These are phyloP conservation scores for Anisodus acutangulus DNA, from an alignment of 257 asterid species.

Conservation along the genomic window DNA sequence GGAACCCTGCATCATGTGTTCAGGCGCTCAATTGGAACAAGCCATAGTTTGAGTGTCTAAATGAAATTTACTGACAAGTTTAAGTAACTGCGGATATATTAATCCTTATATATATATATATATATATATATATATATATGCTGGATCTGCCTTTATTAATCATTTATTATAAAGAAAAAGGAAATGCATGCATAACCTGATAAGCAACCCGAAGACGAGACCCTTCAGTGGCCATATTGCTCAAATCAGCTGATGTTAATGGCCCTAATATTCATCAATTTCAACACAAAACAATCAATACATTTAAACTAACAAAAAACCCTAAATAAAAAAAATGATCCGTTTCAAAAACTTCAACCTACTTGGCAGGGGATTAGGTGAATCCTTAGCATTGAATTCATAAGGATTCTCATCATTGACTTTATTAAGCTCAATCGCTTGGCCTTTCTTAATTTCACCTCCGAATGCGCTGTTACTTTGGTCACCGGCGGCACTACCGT, in stretches of 20 bases:
- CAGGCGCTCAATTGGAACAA: no score
- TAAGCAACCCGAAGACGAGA: slow-evolving; percentile 95
- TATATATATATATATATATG: no score
- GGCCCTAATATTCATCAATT: slow-evolving; percentile 63
- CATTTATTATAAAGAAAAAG: not conserved
- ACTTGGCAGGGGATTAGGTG: slow-evolving; percentile 76
- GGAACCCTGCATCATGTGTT: no score
- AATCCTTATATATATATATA: no score
- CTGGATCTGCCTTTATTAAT: no score
- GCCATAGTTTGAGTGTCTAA: no score
- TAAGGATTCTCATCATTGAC: slow-evolving; percentile 54
- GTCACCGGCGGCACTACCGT: not conserved
- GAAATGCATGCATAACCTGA: slow-evolving; percentile 60
- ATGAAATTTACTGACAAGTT: no score
- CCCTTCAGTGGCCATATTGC: slow-evolving; percentile 73
- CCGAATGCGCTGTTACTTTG: slow-evolving; percentile 19
- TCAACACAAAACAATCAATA: not conserved
- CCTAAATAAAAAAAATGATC: not conserved
- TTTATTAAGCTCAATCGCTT: slow-evolving; percentile 63
- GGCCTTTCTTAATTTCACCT: slow-evolving; percentile 39
- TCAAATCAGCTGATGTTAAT: slow-evolving; percentile 74
- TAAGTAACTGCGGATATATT: no score
- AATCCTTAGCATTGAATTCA: slow-evolving; percentile 55
- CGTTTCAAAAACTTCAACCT: not conserved
- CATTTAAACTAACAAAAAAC: not conserved